phyloP scores from a whole-genome alignment of 2,329 filamentous ascomycete species.

The Ascosphaera apis region DNA sequence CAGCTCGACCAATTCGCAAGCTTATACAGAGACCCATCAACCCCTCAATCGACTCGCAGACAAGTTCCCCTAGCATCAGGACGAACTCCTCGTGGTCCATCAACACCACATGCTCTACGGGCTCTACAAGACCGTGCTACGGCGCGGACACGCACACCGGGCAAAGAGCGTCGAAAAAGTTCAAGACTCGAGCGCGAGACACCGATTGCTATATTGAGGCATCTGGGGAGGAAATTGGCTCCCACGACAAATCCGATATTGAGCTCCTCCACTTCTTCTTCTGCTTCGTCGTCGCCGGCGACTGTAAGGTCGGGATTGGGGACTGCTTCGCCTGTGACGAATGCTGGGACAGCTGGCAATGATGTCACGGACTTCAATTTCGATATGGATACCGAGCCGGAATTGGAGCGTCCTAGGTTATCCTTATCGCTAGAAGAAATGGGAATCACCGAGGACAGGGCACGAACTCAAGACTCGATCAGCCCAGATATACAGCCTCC shows the following conservation, averaged over 20 bases:
- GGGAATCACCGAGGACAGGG: constrained; percentile 11
- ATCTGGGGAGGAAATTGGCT: constrained; percentile 19
- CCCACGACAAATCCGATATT: no score
- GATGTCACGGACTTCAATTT: no score
- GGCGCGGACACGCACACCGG: constrained; percentile 10
- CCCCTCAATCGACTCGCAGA: constrained; percentile 7
- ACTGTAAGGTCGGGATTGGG: no score
- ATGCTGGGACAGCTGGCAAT: no score
- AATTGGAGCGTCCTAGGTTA: constrained; percentile 18
- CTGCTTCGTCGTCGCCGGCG: no score
- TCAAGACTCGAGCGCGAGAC: constrained; percentile 29
- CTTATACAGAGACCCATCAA: constrained; percentile 13
- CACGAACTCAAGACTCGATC: constrained; percentile 18
- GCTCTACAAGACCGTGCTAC: constrained; percentile 31
- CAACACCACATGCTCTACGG: constrained; percentile 31
- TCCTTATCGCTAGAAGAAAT: constrained; percentile 24
- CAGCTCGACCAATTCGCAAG: constrained; percentile 15
- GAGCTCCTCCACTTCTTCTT: no score
- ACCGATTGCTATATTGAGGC: constrained; percentile 29
- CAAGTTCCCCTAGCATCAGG: no score
- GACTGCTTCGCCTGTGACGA: no score
- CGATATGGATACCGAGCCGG: constrained; percentile 24
- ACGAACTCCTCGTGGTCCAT: constrained; percentile 19
- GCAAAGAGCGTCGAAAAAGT: constrained; percentile 26
- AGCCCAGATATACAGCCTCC: constrained; percentile 14